phyloP scores from a whole-genome alignment of 306 rosid species.

The Fragaria ananassa region DNA sequence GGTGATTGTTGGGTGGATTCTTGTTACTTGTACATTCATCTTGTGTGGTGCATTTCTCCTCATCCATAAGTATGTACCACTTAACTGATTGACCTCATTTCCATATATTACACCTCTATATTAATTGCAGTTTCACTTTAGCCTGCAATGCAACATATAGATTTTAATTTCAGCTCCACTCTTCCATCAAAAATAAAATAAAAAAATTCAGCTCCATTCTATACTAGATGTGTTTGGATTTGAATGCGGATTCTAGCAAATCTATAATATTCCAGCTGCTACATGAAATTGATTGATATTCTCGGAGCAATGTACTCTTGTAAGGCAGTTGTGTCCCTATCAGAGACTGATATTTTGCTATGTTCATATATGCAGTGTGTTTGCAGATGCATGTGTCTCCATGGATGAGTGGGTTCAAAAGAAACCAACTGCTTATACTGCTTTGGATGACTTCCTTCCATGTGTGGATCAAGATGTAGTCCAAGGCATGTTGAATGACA shows the following conservation, averaged over 20 bases:
- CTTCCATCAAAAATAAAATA: no score
- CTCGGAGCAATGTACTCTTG: not conserved
- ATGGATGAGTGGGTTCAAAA: constrained; percentile 78
- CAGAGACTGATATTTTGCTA: not conserved
- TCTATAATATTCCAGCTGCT: not conserved
- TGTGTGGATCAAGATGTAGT: constrained; percentile 64
- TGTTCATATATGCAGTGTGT: constrained; percentile 38
- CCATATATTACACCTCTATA: not conserved
- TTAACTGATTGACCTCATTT: not conserved
- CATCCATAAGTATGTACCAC: constrained; percentile 69
- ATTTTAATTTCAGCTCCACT: no score
- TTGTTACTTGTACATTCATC: constrained; percentile 72
- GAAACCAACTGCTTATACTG: constrained; percentile 63
- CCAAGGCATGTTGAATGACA: constrained; percentile 33
- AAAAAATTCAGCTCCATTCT: no score
- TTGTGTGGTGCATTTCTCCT: constrained; percentile 73
- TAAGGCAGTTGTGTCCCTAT: not conserved
- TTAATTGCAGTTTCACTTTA: not conserved
- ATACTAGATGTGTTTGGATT: not conserved
- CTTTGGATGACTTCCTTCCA: constrained; percentile 77
- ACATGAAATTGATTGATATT: no score
- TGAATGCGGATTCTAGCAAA: not conserved
- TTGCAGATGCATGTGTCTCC: constrained; percentile 72
- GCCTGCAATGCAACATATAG: not conserved
- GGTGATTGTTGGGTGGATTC: constrained; percentile 84